Percentiles rank a stretch among this genome's conserved stretches.
These are phyloP conservation scores for Ophiostoma australiae DNA, from an alignment of 2,329 filamentous ascomycete species.

Conservation along the genomic window DNA sequence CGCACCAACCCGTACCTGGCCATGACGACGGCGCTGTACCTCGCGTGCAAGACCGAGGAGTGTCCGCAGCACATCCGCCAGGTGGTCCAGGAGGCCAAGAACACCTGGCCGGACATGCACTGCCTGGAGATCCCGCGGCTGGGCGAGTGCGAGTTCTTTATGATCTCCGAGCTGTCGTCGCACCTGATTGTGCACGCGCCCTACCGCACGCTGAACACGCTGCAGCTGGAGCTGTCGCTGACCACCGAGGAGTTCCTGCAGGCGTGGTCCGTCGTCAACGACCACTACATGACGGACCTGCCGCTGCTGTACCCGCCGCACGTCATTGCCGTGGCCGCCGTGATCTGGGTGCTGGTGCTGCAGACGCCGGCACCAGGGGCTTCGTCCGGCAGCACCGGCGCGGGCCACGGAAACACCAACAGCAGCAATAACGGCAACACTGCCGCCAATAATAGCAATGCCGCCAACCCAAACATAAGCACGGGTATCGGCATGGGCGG, in stretches of 20 bases:
- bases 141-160: constrained; percentile 87
- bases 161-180: constrained; percentile 87
- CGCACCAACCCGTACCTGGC: constrained; percentile 91
- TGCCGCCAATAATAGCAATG: neutral
- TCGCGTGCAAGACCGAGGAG: constrained; percentile 98
- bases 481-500: neutral
- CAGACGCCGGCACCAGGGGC: constrained; percentile 48
- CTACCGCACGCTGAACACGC: constrained; percentile 70
- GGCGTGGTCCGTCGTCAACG: constrained; percentile 81
- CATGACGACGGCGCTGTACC: constrained; percentile 85
- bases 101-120: constrained; percentile 74
- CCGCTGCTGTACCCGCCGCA: constrained; percentile 82
- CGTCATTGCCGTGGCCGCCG: constrained; percentile 77
- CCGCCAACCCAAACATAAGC: neutral
- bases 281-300: constrained; percentile 89
- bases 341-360: constrained; percentile 78
- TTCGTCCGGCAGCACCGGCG: constrained; percentile 7
- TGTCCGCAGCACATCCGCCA: constrained; percentile 92
- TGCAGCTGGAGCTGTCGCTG: constrained; percentile 65
- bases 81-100: constrained; percentile 78
- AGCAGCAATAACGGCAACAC: neutral
- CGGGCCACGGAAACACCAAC: neutral
- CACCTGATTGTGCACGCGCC: constrained; percentile 88
- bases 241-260: constrained; percentile 73
- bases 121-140: constrained; percentile 74